phyloP scores from a whole-genome alignment of 331 rosid species.

The Pyracantha coccinea region DNA sequence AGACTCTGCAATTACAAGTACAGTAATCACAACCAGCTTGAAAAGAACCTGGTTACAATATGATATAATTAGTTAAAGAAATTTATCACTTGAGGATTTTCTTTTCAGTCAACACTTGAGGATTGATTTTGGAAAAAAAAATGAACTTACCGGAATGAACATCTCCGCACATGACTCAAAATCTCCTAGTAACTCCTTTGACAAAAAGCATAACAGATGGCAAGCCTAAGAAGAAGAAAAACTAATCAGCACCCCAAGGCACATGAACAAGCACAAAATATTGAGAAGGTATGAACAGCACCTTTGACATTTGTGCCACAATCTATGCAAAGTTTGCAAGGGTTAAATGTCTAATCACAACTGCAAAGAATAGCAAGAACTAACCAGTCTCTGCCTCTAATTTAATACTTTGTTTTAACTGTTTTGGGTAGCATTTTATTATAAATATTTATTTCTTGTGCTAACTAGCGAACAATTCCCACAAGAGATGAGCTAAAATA shows the following conservation, averaged over 20 bases:
- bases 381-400: not conserved
- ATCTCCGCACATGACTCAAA: conserved; percentile 89
- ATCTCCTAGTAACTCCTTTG: conserved; percentile 97
- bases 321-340: not conserved
- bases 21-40: conserved; percentile 99
- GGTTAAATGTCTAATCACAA: not conserved
- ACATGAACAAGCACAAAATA: not conserved
- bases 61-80: conserved; percentile 22
- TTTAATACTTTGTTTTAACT: not conserved
- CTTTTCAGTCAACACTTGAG: not conserved
- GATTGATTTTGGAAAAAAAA: conserved; percentile 11
- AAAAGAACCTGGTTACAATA: conserved; percentile 83
- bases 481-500: not conserved
- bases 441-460: not conserved
- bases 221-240: conserved; percentile 60
- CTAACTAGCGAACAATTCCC: not conserved
- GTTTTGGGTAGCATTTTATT: not conserved
- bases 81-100: not conserved
- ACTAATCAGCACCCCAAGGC: not conserved
- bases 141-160: conserved; percentile 81
- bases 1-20: conserved; percentile 99
- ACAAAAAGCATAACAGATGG: conserved; percentile 87
- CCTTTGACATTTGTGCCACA: not conserved
- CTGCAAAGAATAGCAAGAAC: not conserved
- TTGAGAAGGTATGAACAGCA: not conserved